A percentile compares a stretch with the other conserved stretches of the same genome.
phyloP scores from a whole-genome alignment of 495 filamentous ascomycete species.

The Daldinia childiae region DNA sequence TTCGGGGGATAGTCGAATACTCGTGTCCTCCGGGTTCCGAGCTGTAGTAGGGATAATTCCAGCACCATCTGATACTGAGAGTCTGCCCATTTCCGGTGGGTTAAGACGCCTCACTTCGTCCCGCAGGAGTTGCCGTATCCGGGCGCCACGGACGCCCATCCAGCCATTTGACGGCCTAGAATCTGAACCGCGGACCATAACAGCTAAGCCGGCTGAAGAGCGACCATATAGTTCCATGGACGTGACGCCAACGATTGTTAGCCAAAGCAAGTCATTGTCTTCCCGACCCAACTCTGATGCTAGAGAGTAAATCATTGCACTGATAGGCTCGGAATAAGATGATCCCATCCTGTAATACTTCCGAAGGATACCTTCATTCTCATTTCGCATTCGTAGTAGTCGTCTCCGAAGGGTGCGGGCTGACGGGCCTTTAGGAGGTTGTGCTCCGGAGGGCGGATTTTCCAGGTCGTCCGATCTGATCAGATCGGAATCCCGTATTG shows the following conservation, averaged over 20 bases:
- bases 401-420: slow-evolving; percentile 73
- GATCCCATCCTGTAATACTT: slow-evolving; percentile 86
- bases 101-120: slow-evolving; percentile 97
- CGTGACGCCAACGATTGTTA: slow-evolving; percentile 89
- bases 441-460: slow-evolving; percentile 64
- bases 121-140: slow-evolving; percentile 82
- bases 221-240: slow-evolving; percentile 92
- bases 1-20: slow-evolving; percentile 92
- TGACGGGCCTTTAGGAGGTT: slow-evolving; percentile 70
- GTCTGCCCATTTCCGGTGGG: slow-evolving; percentile 69
- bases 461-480: slow-evolving; percentile 52
- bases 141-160: slow-evolving; percentile 83
- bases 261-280: slow-evolving; percentile 96
- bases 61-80: slow-evolving; percentile 63
- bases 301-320: slow-evolving; percentile 90
- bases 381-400: slow-evolving; percentile 75
- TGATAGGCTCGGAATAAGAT: slow-evolving; percentile 94
- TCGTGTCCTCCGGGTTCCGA: slow-evolving; percentile 85
- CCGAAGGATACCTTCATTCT: slow-evolving; percentile 76
- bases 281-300: slow-evolving; percentile 95
- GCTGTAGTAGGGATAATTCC: slow-evolving; percentile 90
- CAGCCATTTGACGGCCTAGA: slow-evolving; percentile 70
- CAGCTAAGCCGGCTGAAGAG: slow-evolving; percentile 79
- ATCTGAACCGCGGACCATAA: slow-evolving; percentile 66
- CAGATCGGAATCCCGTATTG: slow-evolving; percentile 52